A percentile compares a stretch with the other conserved stretches of the same genome.
Conservation (phyloP, 2,329 filamentous ascomycete species). For the Cercospora sesami region DNA sequence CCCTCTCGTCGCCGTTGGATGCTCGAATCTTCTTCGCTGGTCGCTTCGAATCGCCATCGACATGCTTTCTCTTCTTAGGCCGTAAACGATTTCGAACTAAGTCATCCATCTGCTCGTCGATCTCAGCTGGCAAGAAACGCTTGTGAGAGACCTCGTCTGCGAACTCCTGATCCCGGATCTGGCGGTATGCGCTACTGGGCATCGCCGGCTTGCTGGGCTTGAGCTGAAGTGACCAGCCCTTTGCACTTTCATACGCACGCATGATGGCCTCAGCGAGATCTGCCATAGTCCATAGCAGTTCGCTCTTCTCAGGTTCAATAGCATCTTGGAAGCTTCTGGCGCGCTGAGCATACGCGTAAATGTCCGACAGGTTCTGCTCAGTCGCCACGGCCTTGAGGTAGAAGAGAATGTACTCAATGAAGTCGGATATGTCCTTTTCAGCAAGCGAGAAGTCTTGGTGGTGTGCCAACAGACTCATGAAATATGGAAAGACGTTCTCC, state of each 20-base stretch:
- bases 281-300: slow-evolving; percentile 80
- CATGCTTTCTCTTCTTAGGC: slow-evolving; percentile 51
- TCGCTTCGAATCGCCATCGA: slow-evolving; percentile 22
- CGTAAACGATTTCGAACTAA: slow-evolving; percentile 70
- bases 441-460: slow-evolving; percentile 81
- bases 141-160: slow-evolving; percentile 85
- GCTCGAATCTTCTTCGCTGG: slow-evolving; percentile 35
- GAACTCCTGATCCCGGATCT: slow-evolving; percentile 71
- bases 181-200: slow-evolving; percentile 74
- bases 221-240: slow-evolving; percentile 81
- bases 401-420: slow-evolving; percentile 85
- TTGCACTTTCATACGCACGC: slow-evolving; percentile 80
- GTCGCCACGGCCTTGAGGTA: slow-evolving; percentile 81
- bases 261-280: slow-evolving; percentile 83
- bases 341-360: slow-evolving; percentile 88
- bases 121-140: slow-evolving; percentile 74
- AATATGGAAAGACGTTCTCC: slow-evolving; percentile 76
- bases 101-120: slow-evolving; percentile 73
- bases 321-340: slow-evolving; percentile 88
- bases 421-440: slow-evolving; percentile 71
- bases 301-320: slow-evolving; percentile 65
- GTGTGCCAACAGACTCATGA: slow-evolving; percentile 86
- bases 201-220: slow-evolving; percentile 79
- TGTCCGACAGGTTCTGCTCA: slow-evolving; percentile 81
- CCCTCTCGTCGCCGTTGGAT: slow-evolving; percentile 31